These are phyloP conservation scores for Pseudomassariella vexata DNA, from an alignment of 2,329 filamentous ascomycete genomes.

Conservation along the genomic window DNA sequence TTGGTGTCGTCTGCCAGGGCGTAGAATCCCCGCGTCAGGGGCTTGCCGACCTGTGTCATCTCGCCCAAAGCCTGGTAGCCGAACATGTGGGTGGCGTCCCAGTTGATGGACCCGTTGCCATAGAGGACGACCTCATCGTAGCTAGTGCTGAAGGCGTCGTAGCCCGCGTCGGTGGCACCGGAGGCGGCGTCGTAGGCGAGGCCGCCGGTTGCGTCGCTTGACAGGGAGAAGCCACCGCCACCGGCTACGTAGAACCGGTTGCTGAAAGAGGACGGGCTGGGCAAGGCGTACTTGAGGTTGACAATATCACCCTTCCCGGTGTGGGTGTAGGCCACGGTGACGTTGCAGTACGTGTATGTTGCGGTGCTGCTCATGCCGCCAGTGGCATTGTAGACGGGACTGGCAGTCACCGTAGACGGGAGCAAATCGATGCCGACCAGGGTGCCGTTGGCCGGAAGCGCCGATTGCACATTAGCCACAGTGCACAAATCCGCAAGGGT, in stretches of 20 bases:
- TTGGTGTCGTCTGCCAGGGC: constrained; percentile 15
- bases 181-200: constrained; percentile 33
- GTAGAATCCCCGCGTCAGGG: constrained; percentile 34
- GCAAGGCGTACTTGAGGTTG: constrained; percentile 27
- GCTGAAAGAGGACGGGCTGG: constrained; percentile 29
- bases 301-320: constrained; percentile 24
- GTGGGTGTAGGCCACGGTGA: constrained; percentile 29
- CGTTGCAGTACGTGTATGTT: constrained; percentile 26
- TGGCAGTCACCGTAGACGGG: constrained; percentile 33
- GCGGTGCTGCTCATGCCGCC: constrained; percentile 17
- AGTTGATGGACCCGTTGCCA: constrained; percentile 47
- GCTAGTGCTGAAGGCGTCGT: constrained; percentile 32
- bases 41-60: constrained; percentile 41
- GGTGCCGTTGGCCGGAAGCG: constrained; percentile 34
- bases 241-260: constrained; percentile 39
- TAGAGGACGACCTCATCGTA: constrained; percentile 32
- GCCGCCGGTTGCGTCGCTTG: constrained; percentile 29
- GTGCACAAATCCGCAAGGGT: constrained; percentile 36
- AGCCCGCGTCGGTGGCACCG: constrained; percentile 37
- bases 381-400: constrained; percentile 29
- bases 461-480: constrained; percentile 32
- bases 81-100: constrained; percentile 42
- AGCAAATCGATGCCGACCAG: constrained; percentile 33
- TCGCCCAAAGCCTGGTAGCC: constrained; percentile 46
- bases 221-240: constrained; percentile 36